Conservation (phyloP, 495 filamentous ascomycete genomes). For the Aspergillus steynii region DNA sequence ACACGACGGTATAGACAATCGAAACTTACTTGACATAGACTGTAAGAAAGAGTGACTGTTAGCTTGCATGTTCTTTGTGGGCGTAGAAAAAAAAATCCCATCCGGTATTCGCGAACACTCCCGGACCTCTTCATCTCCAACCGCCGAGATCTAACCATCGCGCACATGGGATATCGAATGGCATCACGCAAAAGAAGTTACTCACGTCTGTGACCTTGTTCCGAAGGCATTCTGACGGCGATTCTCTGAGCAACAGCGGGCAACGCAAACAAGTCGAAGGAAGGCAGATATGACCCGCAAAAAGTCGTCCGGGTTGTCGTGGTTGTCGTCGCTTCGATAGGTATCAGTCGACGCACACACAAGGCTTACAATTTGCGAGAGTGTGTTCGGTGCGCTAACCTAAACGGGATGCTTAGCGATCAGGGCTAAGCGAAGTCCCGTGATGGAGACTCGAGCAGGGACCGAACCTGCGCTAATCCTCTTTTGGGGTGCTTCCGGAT, state of each 20-base stretch:
- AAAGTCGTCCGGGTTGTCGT: constrained; percentile 52
- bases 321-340: constrained; percentile 53
- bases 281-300: constrained; percentile 47
- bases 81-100: constrained; percentile 11
- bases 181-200: constrained; percentile 24
- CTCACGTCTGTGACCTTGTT: constrained; percentile 84
- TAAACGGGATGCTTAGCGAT: constrained; percentile 40
- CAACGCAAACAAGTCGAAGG: constrained; percentile 51
- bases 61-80: constrained; percentile 28
- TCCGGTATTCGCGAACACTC: constrained; percentile 6
- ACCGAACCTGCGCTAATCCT: constrained; percentile 14
- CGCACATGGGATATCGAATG: constrained; percentile 18
- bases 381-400: constrained; percentile 45
- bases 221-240: constrained; percentile 74
- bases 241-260: constrained; percentile 45
- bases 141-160: constrained; percentile 12
- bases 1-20: constrained; percentile 21
- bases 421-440: constrained; percentile 45
- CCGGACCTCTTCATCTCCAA: not conserved
- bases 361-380: constrained; percentile 43
- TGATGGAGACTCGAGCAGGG: constrained; percentile 21
- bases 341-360: constrained; percentile 35
- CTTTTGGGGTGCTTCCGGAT: constrained; percentile 14
- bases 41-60: constrained; percentile 44
- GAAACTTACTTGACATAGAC: constrained; percentile 91